Percentiles rank a stretch among this genome's conserved stretches.
phyloP scores from a whole-genome alignment of 1,284 basidiomycete species.

The Ganoderma lingzhi region DNA sequence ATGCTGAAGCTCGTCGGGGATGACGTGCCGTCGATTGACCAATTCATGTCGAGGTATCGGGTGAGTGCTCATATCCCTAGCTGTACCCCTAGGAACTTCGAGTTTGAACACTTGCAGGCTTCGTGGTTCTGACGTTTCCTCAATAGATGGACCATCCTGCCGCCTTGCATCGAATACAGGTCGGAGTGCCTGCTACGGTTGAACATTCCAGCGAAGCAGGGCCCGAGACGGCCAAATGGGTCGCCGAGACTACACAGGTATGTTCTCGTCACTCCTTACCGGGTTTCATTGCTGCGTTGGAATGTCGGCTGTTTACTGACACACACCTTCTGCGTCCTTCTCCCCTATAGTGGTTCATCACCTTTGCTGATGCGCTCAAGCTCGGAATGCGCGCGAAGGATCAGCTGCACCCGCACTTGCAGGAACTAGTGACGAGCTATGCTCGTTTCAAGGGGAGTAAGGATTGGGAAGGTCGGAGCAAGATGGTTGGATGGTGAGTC shows the following conservation, averaged over 20 bases:
- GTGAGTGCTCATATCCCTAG: constrained; percentile 49
- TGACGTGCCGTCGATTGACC: constrained; percentile 83
- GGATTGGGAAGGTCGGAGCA: constrained; percentile 94
- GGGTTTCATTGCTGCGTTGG: too few relatives aligned
- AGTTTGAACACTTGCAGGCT: background rate
- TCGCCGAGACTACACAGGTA: constrained; percentile 98
- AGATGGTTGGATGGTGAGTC: constrained; percentile 90
- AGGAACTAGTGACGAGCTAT: constrained; percentile 93
- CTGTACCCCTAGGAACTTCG: too few relatives aligned
- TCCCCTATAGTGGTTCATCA: constrained; percentile 85
- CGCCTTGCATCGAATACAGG: constrained; percentile 87
- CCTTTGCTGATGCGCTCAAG: constrained; percentile 98
- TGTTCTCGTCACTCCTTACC: constrained; percentile 31
- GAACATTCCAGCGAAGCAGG: constrained; percentile 88
- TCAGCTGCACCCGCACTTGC: constrained; percentile 93
- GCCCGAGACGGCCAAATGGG: constrained; percentile 94
- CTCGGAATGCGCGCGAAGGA: constrained; percentile 94
- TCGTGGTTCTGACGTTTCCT: background rate
- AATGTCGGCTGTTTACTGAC: background rate
- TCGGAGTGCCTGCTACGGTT: constrained; percentile 96
- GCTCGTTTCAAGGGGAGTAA: constrained; percentile 92
- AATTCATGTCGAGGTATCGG: constrained; percentile 92
- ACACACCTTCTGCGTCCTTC: background rate
- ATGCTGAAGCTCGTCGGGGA: constrained; percentile 93
- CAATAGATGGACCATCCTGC: constrained; percentile 93